These are phyloP conservation scores for Akanthomyces dipterigenus DNA, from an alignment of 2,329 filamentous ascomycete species.

Conservation along the genomic window DNA sequence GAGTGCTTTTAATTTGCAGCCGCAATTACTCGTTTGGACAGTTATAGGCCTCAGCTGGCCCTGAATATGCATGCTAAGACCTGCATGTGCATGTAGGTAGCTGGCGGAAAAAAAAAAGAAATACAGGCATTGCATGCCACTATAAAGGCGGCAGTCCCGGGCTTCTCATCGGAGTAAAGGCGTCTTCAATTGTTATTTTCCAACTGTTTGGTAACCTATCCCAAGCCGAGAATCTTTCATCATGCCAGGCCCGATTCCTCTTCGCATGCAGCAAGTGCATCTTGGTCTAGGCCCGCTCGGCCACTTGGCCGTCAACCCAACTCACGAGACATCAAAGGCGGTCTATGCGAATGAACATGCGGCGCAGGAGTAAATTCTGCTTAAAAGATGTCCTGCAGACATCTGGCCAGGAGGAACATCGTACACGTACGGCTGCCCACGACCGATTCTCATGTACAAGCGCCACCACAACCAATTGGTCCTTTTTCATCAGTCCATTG, in stretches of 20 bases:
- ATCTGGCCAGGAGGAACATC: not conserved
- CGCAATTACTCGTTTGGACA: not conserved
- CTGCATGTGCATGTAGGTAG: not conserved
- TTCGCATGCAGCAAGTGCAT: conserved; percentile 1
- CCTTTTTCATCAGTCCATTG: not conserved
- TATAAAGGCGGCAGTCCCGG: not conserved
- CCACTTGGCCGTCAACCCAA: not conserved
- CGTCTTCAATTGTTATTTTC: not conserved
- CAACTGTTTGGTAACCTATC: not conserved
- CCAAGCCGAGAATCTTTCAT: not conserved
- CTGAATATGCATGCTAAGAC: not conserved
- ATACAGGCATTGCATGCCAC: not conserved
- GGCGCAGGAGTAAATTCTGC: not conserved
- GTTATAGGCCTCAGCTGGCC: too few relatives aligned
- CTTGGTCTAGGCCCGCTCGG: not conserved
- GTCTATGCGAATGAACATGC: not conserved
- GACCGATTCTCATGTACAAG: not conserved
- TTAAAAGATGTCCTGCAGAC: not conserved
- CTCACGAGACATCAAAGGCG: not conserved
- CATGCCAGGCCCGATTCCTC: not conserved
- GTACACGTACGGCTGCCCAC: not conserved
- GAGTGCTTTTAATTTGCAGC: not conserved
- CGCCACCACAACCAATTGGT: not conserved
- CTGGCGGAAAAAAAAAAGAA: not conserved
- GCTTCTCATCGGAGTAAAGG: too few relatives aligned